phyloP scores from a whole-genome alignment of 179 eudicot species.

The Beta lomatogona region DNA sequence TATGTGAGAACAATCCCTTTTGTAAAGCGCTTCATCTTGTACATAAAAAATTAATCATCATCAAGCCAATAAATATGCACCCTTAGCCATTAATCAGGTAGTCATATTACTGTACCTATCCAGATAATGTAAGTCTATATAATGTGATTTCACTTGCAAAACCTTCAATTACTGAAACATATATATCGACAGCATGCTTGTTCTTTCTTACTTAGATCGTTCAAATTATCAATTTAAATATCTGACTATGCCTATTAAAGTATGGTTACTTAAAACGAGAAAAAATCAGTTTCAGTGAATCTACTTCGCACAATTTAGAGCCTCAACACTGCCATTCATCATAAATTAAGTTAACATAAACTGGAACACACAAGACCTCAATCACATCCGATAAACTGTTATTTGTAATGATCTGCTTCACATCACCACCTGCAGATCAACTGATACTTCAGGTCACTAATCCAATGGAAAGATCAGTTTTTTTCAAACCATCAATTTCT shows the following conservation, averaged over 20 bases:
- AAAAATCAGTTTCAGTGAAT: not conserved
- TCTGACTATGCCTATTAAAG: too few species aligned
- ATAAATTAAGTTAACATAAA: constrained; percentile 14
- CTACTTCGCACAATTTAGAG: not conserved
- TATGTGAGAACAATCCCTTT: not conserved
- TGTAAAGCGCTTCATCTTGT: not conserved
- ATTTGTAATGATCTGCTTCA: constrained; percentile 67
- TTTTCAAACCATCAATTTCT: not conserved
- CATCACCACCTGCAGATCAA: constrained; percentile 87
- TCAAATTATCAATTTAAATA: not conserved
- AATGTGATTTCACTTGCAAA: not conserved
- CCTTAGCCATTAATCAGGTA: not conserved
- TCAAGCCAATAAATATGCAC: not conserved
- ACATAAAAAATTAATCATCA: not conserved
- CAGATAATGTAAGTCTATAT: not conserved
- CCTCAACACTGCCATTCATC: not conserved
- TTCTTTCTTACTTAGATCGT: not conserved
- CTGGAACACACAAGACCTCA: constrained; percentile 57
- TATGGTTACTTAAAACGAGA: not conserved
- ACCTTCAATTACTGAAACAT: not conserved
- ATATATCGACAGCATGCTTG: not conserved
- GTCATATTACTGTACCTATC: too few species aligned
- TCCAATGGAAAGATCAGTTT: constrained; percentile 18
- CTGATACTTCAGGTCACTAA: constrained; percentile 40
- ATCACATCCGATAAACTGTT: constrained; percentile 63